These are phyloP conservation scores for Triticum turgidum DNA, from an alignment of 176 grass and related monocot genomes.

Conservation along the genomic window DNA sequence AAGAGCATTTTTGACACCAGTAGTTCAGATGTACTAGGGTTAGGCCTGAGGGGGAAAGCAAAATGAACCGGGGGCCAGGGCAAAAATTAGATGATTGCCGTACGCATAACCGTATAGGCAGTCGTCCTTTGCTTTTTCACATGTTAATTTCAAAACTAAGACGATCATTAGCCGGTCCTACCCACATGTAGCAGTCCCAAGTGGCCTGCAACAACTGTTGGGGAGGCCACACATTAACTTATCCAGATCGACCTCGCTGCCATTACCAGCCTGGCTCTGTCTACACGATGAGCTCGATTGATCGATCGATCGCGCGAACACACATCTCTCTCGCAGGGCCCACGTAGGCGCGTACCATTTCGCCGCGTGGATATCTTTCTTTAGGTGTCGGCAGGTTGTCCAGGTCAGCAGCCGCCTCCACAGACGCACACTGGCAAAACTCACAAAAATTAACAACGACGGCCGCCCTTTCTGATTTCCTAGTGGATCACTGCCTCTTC, in stretches of 20 bases:
- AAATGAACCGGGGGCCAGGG: neutral
- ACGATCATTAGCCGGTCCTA: neutral
- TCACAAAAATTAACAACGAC: neutral
- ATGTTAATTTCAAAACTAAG: neutral
- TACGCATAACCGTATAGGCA: neutral
- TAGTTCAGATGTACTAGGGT: too few species aligned
- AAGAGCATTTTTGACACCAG: too few species aligned
- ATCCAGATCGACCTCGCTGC: neutral
- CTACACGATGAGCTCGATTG: neutral
- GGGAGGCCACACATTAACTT: neutral
- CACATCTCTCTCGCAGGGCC: neutral
- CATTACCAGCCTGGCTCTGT: neutral
- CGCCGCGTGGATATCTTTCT: neutral
- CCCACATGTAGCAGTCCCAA: neutral
- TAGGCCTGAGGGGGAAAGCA: neutral
- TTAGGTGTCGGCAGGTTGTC: conserved; percentile 9
- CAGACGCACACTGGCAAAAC: neutral
- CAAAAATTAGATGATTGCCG: neutral
- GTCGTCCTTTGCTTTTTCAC: neutral
- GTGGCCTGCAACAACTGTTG: neutral
- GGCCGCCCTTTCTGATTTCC: neutral
- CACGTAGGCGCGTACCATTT: neutral
- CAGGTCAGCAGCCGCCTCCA: neutral
- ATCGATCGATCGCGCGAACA: neutral
- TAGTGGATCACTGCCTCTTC: neutral